Evolutionary conservation across 2,329 filamentous ascomycete species (phyloP), one percentile per base, ranked within the genome.

Genomic region (Trichoderma asperellum): DNA sequence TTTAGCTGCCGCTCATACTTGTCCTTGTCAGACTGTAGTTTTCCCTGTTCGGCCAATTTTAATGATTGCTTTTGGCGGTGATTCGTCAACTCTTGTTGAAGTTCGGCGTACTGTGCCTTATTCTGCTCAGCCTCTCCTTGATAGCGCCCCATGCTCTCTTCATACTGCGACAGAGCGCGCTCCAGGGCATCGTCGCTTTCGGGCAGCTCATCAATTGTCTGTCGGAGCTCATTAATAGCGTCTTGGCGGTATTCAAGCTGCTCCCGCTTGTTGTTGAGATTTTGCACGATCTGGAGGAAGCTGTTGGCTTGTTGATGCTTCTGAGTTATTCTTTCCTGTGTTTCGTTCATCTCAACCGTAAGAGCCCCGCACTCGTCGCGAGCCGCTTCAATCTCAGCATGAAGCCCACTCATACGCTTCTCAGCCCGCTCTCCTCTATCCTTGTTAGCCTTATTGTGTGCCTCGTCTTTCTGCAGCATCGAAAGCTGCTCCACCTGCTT

Each of bases 11-110:
- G 88, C 76, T 97, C 93, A 76, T 96, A 93, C 74, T 91, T 92
- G 71, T 92, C 91, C 81, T 95, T 94, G 76, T 97, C 91, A 2
- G 94, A 95, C 78, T 96, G 88, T 73, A 91, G 89, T 73, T 91
- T 92, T 55, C 95, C 95, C 74, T 89, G 86, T 73, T 94, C 91
- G 0, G 87, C 82, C 47, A 87, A 82, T 74, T 89, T 89, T 27
- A 76, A 73, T 0, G 85, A 85, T 53, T 87, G 78, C 5, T 83
- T 78, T 47, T 77, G 81, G 40, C 86, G 84, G 8, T 82, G 80
- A 4, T 79, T 71, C 2, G 78, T 76, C 14, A 88, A 77, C 10
- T 84, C 81, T 2, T 78, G 76, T 70, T 88, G 84, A n/a, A 96
- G 83, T 29, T 91, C 85, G 69, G 84, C 82, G 73, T 94, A 95